Base-by-base conservation (phyloP, 1,284 basidiomycete species). In the Ceratobasidium sp. region DNA sequence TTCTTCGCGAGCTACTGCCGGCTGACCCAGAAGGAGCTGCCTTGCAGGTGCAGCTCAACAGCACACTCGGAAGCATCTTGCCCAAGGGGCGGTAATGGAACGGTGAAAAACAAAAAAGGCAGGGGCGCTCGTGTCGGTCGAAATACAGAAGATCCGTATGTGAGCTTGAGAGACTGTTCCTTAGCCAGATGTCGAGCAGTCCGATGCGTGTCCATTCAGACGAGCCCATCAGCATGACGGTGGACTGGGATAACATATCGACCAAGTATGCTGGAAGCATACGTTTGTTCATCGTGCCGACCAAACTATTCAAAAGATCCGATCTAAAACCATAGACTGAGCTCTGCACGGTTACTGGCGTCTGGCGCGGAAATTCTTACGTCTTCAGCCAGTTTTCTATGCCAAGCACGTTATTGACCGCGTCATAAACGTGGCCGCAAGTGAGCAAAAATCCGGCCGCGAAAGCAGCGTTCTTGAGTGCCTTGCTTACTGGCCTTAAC, bases 351-450 rank as follows among this genome's bases (percentile, higher is more conserved):
- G 25, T 29, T 29, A 29, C 25, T 29, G 25, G 25, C 25, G 25
- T 29, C 25, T 29, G 25, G 25, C 25, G 25, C 25, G 25, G 25
- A 29, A 29, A 29, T 29, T 29, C 52, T 56, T 9, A 56, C 52
- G 11, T 56, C 8, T n/a, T 11, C n/a, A 56, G n/a, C 52, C 9
- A 56, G 25, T n/a, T n/a, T 56, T 56, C 52, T 8, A 56, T 8
- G 8, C 11, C 52, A 8, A 56, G n/a, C 52, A 56, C 52, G 52
- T 56, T 56, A 8, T 8, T 9, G 9, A 19, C 9, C 19, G 19
- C 9, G 13, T 56, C 52, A 29, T 56, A 56, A n/a, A 56, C 52
- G n/a, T 56, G 52, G 52, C 52, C 52, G n/a, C 52, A 56, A 8
- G 52, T n/a, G 13, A 56, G 52, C 9, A n/a, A 56, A 29, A 56